phyloP scores from a whole-genome alignment of 805 yeast species.

The Zygosaccharomyces pseudorouxii region DNA sequence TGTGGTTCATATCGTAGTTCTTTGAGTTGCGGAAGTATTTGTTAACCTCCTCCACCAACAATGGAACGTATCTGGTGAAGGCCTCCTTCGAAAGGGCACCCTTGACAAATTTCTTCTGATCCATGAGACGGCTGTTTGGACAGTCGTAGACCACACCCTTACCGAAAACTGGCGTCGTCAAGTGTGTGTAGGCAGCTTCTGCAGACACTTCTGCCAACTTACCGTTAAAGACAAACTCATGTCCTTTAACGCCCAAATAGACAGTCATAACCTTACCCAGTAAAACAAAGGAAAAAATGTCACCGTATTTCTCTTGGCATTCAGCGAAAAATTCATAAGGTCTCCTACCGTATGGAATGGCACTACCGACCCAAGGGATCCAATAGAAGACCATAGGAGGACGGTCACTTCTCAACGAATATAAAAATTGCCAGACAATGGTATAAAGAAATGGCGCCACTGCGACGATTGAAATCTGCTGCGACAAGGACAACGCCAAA shows the following conservation, averaged over 20 bases:
- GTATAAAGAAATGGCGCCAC: constrained; percentile 58
- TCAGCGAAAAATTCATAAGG: constrained; percentile 86
- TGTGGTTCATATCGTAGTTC: constrained; percentile 41
- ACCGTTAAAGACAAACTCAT: constrained; percentile 91
- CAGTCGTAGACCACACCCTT: constrained; percentile 97
- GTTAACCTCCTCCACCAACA: constrained; percentile 71
- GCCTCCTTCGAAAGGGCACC: constrained; percentile 81
- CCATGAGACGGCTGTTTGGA: constrained; percentile 91
- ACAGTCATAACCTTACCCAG: constrained; percentile 94
- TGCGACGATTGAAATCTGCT: constrained; percentile 35
- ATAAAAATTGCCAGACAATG: constrained; percentile 59
- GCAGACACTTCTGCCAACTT: constrained; percentile 88
- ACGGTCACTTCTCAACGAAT: constrained; percentile 71
- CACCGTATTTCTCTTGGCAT: constrained; percentile 82
- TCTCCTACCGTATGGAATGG: constrained; percentile 82
- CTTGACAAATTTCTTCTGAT: constrained; percentile 95
- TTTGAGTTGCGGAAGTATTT: constrained; percentile 56
- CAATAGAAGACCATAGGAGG: constrained; percentile 88
- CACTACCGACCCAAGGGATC: constrained; percentile 95
- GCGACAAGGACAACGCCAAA: constrained; percentile 35
- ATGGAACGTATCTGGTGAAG: constrained; percentile 81
- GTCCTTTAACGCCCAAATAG: constrained; percentile 94
- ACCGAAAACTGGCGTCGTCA: constrained; percentile 99
- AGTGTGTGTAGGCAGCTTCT: constrained; percentile 90
- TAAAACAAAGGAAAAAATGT: constrained; percentile 83